These are phyloP conservation scores for Xylaria digitata DNA, from an alignment of 2,329 filamentous ascomycete genomes.

Conservation along the genomic window DNA sequence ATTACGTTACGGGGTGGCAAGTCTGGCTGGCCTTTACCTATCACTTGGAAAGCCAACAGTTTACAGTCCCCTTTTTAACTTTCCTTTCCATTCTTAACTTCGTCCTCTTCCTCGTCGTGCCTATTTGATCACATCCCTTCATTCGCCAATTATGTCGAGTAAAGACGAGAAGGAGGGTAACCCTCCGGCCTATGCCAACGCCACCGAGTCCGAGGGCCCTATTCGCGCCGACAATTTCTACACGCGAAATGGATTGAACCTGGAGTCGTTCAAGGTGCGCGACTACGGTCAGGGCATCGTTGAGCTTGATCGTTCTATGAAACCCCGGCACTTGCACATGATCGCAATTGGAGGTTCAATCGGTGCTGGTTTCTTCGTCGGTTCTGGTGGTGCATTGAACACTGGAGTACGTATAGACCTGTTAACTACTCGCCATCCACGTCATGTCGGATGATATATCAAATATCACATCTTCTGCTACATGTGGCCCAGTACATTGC, in stretches of 20 bases:
- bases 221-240: slow-evolving; percentile 47
- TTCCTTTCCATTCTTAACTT: not conserved
- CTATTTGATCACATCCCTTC: not conserved
- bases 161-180: slow-evolving; percentile 49
- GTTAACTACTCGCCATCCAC: not conserved
- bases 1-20: slow-evolving; percentile 16
- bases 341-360: slow-evolving; percentile 67
- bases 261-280: slow-evolving; percentile 57
- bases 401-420: slow-evolving; percentile 55
- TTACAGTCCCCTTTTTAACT: slow-evolving; percentile 1
- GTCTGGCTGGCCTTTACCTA: slow-evolving; percentile 16
- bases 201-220: slow-evolving; percentile 34
- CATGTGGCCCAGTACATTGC: not conserved
- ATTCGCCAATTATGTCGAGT: slow-evolving; percentile 40
- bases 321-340: slow-evolving; percentile 64
- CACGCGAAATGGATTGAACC: slow-evolving; percentile 56
- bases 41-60: slow-evolving; percentile 22
- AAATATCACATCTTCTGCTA: not conserved
- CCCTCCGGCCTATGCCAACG: slow-evolving; percentile 42
- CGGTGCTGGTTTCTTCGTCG: slow-evolving; percentile 72
- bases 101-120: not conserved
- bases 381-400: slow-evolving; percentile 63
- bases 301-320: slow-evolving; percentile 57
- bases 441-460: not conserved
- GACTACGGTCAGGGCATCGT: slow-evolving; percentile 51